Evolutionary conservation across 2,329 filamentous ascomycete genomes (phyloP).

Genomic region (Clonostachys sp.): DNA sequence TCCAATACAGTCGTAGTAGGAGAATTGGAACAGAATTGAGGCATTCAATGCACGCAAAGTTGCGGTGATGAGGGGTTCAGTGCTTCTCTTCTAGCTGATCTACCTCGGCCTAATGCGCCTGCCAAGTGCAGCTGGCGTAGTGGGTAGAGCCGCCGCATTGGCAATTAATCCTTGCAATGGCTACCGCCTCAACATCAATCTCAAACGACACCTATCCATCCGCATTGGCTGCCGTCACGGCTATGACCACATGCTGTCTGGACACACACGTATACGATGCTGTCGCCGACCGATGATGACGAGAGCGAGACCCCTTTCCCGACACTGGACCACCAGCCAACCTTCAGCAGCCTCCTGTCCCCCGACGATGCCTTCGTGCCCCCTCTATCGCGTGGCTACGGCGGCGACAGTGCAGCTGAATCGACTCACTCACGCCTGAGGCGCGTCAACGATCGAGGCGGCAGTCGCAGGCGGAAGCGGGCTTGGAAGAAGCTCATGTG

Average conservation of each 20-base stretch:
- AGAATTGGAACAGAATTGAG: no score
- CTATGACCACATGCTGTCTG: no score
- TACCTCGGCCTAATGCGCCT: background rate
- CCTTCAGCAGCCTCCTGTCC: slow-evolving; percentile 57
- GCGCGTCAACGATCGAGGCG: slow-evolving; percentile 50
- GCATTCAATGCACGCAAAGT: no score
- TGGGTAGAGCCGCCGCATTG: no score
- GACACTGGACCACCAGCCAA: slow-evolving; percentile 17
- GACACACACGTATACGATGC: slow-evolving; percentile 13
- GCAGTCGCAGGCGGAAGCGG: slow-evolving; percentile 64
- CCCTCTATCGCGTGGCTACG: slow-evolving; percentile 49
- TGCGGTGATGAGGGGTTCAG: background rate
- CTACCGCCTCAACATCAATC: background rate
- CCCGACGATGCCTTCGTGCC: slow-evolving; percentile 81
- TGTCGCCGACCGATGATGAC: slow-evolving; percentile 27
- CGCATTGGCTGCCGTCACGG: background rate
- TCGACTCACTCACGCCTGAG: slow-evolving; percentile 27
- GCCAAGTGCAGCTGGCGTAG: background rate
- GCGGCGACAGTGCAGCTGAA: slow-evolving; percentile 26
- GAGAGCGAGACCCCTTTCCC: slow-evolving; percentile 25
- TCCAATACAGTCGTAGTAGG: no score
- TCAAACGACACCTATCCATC: background rate
- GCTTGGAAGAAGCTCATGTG: slow-evolving; percentile 95
- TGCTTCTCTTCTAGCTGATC: background rate
- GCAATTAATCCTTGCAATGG: background rate